Conservation (phyloP, 768 basidiomycete genomes). For the Kwoniella mangroviensis region DNA sequence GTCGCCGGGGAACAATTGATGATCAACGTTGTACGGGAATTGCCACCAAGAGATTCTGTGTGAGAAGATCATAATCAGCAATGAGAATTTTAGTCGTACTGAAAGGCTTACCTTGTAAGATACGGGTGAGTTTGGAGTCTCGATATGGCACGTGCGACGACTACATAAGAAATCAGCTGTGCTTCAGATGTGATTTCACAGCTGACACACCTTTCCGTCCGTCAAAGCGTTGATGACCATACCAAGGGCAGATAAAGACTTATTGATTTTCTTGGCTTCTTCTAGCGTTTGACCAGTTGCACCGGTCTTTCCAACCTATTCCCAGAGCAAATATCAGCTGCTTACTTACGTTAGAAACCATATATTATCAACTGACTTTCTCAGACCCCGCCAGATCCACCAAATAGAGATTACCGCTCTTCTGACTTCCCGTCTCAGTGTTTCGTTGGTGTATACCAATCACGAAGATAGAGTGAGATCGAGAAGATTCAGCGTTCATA, state of each 20-base stretch:
- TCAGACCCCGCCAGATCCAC: constrained; percentile 98
- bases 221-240: constrained; percentile 99
- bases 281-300: constrained; percentile 98
- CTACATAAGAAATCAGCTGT: constrained; percentile 60
- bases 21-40: constrained; percentile 82
- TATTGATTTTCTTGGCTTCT: constrained; percentile 99
- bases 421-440: constrained; percentile 91
- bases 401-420: constrained; percentile 94
- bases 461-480: constrained; percentile 98
- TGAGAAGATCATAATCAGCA: too few species aligned
- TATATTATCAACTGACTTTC: constrained; percentile 64
- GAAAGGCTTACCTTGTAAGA: constrained; percentile 84
- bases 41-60: constrained; percentile 57
- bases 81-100: constrained; percentile 58
- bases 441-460: constrained; percentile 97
- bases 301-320: constrained; percentile 88
- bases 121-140: constrained; percentile 98
- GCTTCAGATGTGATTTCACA: not conserved
- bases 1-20: constrained; percentile 94
- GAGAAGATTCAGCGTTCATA: constrained; percentile 99
- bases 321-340: constrained; percentile 10
- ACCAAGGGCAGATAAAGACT: constrained; percentile 92
- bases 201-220: constrained; percentile 76
- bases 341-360: not conserved
- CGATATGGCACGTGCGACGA: constrained; percentile 97